phyloP scores from a whole-genome alignment of 257 asterid species.

The Scutellaria baicalensis region DNA sequence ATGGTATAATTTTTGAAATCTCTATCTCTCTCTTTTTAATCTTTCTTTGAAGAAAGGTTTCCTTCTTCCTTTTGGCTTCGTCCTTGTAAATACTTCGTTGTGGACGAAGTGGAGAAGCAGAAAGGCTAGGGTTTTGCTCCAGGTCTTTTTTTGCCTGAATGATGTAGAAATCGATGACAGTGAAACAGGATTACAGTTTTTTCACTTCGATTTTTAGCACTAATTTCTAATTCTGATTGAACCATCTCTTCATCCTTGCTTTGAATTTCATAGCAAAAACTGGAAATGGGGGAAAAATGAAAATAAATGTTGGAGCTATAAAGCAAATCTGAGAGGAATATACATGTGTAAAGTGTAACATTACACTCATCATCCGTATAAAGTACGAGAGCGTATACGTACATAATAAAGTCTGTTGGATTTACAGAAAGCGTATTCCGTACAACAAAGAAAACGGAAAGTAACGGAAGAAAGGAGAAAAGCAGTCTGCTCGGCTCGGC shows the following conservation, averaged over 20 bases:
- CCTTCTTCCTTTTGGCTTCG: constrained; percentile 12
- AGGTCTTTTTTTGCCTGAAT: constrained; percentile 27
- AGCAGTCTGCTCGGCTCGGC: background rate
- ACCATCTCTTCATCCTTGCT: too few species aligned
- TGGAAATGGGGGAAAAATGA: background rate
- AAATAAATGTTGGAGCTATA: background rate
- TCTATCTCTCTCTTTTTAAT: background rate
- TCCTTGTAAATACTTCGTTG: constrained; percentile 28
- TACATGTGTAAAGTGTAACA: background rate
- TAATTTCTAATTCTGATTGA: background rate
- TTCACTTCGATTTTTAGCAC: background rate
- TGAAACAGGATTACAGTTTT: background rate
- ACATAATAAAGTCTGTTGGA: background rate
- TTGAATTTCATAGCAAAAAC: too few species aligned
- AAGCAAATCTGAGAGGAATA: background rate
- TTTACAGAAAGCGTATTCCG: constrained; percentile 8
- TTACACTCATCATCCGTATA: background rate
- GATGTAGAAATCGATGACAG: constrained; percentile 13
- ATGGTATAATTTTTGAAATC: background rate
- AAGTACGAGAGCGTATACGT: background rate
- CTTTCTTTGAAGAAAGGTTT: background rate
- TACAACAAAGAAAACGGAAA: constrained; percentile 18
- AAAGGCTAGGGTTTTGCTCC: constrained; percentile 12
- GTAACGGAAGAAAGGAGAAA: constrained; percentile 13
- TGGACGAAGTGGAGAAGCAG: constrained; percentile 25